These are phyloP conservation scores for Glomus cerebriforme DNA, from an alignment of 192 early-diverging fungal genomes.

Conservation along the genomic window DNA sequence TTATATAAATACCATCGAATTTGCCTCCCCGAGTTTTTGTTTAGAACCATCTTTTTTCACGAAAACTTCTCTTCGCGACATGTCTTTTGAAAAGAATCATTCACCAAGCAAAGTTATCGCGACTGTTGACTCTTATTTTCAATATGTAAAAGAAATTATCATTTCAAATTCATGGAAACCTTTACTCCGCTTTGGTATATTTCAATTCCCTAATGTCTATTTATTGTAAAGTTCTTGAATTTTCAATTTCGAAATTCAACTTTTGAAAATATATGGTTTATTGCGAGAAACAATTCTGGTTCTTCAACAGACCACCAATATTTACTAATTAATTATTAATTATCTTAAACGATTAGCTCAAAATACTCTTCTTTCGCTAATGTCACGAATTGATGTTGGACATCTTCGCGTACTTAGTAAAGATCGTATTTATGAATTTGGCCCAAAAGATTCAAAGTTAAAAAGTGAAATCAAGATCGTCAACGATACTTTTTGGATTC, in stretches of 20 bases:
- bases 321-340: background rate
- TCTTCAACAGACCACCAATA: background rate
- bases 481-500: conserved; percentile 63
- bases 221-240: background rate
- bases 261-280: background rate
- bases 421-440: conserved; percentile 46
- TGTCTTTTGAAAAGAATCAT: background rate
- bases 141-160: conserved; percentile 29
- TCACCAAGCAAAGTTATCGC: conserved; percentile 11
- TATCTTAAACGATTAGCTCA: conserved; percentile 15
- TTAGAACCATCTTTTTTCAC: background rate
- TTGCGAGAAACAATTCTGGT: background rate
- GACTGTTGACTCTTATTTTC: conserved; percentile 28
- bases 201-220: background rate
- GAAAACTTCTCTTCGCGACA: background rate
- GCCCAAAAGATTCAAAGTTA: conserved; percentile 37
- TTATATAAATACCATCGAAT: background rate
- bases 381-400: conserved; percentile 39
- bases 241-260: background rate
- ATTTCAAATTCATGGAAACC: conserved; percentile 34
- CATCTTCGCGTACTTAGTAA: conserved; percentile 44
- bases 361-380: conserved; percentile 34
- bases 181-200: conserved; percentile 33
- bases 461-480: conserved; percentile 51
- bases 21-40: background rate